Base-by-base conservation (phyloP, 192 early-diverging fungal genomes). In the Oehlia diaphana region DNA sequence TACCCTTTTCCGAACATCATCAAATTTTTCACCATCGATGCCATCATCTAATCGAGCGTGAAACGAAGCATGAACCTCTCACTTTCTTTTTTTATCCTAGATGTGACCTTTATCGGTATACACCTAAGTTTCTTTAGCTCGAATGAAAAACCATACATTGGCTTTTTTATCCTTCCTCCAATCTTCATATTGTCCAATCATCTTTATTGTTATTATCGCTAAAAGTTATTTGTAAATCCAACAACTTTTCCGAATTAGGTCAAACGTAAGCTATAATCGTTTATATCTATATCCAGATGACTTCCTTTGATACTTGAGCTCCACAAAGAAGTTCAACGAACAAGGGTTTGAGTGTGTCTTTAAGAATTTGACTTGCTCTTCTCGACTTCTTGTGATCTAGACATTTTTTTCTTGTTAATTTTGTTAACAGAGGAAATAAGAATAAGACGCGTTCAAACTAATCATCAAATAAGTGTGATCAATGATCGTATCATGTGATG, bases 291-390 rank as follows among this genome's bases (percentile, higher is more conserved):
- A 31, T 31, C 1, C 1, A 63, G 74, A 75, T 62, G n/a, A 53
- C n/a, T 6, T 72, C n/a, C 19, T 72, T 19, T 47, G 61, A 63
- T 76, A 76, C 63, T 76, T 76, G 37, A 76, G 63, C 35, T 76
- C 61, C 13, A 76, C 21, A 76, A 76, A 61, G 61, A 75, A 75
- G 61, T 75, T 75, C 74, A 75, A 62, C 39, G 1, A 58, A 76
- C 61, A 9, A 31, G 74, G 62, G 61, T 76, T 1, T 76, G 61
- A 61, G 14, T 76, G 61, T 49, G 23, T 76, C 74, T 63, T 76
- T 61, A 76, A 76, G 74, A 76, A 76, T 12, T 76, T 63, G n/a
- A 63, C 74, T 76, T 76, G 74, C 42, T 76, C 74, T 76, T 76
- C 53, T 8, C 31, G 53, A 35, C 33, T 37, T 76, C 74, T 76